Conservation (phyloP, 768 basidiomycete genomes). For the Exidia glandulosa region DNA sequence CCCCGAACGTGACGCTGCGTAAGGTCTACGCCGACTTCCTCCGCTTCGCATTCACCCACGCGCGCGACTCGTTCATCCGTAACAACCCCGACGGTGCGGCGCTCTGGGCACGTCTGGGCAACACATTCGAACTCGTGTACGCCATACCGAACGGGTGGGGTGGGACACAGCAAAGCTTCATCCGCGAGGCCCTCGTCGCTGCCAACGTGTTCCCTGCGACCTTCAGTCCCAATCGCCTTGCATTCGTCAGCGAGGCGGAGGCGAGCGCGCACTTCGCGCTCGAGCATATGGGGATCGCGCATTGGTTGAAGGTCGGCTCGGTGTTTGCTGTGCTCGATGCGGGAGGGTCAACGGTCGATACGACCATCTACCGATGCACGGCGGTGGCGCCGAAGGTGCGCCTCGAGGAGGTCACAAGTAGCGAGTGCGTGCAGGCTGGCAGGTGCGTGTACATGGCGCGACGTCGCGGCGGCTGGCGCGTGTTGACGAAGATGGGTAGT, state of each 20-base stretch:
- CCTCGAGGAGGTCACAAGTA: neutral
- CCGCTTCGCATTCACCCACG: conserved; percentile 34
- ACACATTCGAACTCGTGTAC: conserved; percentile 34
- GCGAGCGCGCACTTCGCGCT: conserved; percentile 41
- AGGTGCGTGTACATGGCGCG: neutral
- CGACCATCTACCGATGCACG: neutral
- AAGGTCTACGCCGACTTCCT: conserved; percentile 41
- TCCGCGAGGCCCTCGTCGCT: conserved; percentile 31
- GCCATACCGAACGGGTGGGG: conserved; percentile 41
- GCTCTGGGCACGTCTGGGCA: conserved; percentile 31
- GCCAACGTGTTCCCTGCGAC: conserved; percentile 26
- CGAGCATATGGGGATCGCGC: conserved; percentile 10
- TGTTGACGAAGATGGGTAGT: neutral
- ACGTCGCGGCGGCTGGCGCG: neutral
- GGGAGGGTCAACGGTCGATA: neutral
- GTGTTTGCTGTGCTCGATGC: neutral
- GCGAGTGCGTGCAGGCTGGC: neutral
- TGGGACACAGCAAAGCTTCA: conserved; percentile 30
- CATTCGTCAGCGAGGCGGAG: conserved; percentile 43
- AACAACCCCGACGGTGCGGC: neutral
- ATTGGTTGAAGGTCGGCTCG: neutral
- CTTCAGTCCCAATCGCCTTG: conserved; percentile 20
- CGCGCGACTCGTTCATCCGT: conserved; percentile 1
- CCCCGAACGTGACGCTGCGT: conserved; percentile 28
- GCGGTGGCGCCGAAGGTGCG: neutral